A percentile compares a stretch with the other conserved stretches of the same genome.
phyloP scores from a whole-genome alignment of 2,329 filamentous ascomycete species.

The Sclerotinia subarctica region DNA sequence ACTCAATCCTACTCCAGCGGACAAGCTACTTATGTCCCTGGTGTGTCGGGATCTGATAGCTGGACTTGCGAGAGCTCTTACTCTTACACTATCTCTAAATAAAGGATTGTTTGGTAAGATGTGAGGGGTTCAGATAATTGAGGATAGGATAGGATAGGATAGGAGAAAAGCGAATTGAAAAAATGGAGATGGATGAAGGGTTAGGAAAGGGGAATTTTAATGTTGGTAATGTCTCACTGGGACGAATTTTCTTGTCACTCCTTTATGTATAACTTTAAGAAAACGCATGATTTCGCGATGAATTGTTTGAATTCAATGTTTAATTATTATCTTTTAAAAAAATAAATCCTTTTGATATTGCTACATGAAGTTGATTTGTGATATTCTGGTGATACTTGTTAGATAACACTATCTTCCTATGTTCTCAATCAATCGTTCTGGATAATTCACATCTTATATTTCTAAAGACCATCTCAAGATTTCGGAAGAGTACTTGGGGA shows the following conservation, averaged over 20 bases:
- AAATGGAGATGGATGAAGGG: background rate
- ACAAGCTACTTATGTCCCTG: slow-evolving; percentile 6
- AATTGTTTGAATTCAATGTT: background rate
- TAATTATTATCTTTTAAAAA: background rate
- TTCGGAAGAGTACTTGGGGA: too few relatives aligned
- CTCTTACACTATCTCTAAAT: background rate
- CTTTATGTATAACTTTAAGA: background rate
- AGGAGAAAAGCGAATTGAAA: background rate
- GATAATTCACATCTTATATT: too few relatives aligned
- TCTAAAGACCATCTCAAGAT: too few relatives aligned
- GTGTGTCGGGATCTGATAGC: background rate
- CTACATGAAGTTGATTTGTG: background rate
- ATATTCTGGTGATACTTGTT: too few relatives aligned
- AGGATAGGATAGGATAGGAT: background rate
- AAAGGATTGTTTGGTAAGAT: background rate
- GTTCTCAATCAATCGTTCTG: too few relatives aligned
- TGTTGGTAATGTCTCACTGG: background rate
- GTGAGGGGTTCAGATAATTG: background rate
- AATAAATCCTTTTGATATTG: background rate
- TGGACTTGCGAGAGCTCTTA: slow-evolving; percentile 15
- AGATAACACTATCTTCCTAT: too few relatives aligned
- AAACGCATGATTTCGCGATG: background rate
- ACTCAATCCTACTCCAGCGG: slow-evolving; percentile 12
- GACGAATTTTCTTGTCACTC: slow-evolving; percentile 8
- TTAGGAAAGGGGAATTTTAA: background rate